A percentile compares a stretch with the other conserved stretches of the same genome.
These are phyloP conservation scores for Tolypocladium endophyticum DNA, from an alignment of 2,329 filamentous ascomycete species.

Conservation along the genomic window DNA sequence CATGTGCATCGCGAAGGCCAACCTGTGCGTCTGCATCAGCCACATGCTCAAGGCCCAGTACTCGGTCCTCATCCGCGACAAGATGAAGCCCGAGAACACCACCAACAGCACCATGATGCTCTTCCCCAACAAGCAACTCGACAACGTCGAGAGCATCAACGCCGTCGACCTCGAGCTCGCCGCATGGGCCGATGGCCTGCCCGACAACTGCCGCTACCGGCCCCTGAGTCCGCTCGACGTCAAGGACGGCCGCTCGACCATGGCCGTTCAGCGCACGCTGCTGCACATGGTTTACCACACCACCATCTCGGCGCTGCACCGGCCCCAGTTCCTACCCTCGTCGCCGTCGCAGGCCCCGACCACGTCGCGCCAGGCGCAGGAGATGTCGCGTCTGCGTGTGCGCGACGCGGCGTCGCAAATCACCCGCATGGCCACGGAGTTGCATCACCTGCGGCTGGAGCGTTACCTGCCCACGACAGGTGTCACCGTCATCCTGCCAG, in stretches of 20 bases:
- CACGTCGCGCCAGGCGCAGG: conserved; percentile 60
- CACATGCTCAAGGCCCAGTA: conserved; percentile 86
- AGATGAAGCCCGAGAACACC: conserved; percentile 65
- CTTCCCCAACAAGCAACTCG: conserved; percentile 75
- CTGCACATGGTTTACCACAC: conserved; percentile 92
- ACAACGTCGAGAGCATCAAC: conserved; percentile 71
- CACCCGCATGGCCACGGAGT: conserved; percentile 68
- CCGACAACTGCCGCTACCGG: conserved; percentile 59
- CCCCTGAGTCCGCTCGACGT: conserved; percentile 43
- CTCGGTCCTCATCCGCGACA: conserved; percentile 78
- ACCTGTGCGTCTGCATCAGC: conserved; percentile 80
- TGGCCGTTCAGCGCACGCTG: conserved; percentile 67
- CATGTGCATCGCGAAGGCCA: conserved; percentile 87
- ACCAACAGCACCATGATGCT: conserved; percentile 78
- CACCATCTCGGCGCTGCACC: conserved; percentile 80
- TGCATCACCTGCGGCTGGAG: conserved; percentile 64
- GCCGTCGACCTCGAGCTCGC: conserved; percentile 70
- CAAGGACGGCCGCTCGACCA: conserved; percentile 47
- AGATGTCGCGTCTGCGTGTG: conserved; percentile 73
- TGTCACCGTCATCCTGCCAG: conserved; percentile 81
- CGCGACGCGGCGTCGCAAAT: conserved; percentile 77
- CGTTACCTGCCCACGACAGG: conserved; percentile 78
- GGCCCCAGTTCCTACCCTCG: conserved; percentile 79
- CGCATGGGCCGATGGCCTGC: conserved; percentile 65
- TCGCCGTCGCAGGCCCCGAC: conserved; percentile 43